These are phyloP conservation scores for Pelargonium exstipulatum DNA, from an alignment of 441 rosid genomes.

Conservation along the genomic window DNA sequence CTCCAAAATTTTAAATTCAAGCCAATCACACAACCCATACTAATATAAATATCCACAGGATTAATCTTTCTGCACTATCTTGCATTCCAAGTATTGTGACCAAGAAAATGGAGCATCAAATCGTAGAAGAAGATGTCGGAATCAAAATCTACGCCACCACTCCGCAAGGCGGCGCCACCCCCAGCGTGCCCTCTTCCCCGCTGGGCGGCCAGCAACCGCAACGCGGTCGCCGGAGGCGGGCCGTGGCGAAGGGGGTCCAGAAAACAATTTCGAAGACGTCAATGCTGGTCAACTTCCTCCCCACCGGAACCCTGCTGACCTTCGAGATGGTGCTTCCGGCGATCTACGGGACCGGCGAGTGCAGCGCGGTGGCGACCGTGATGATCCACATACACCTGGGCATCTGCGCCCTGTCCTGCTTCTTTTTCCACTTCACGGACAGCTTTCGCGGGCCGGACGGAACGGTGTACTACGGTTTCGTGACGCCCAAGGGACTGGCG, in stretches of 20 bases:
- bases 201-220: not conserved
- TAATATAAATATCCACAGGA: too few relatives aligned
- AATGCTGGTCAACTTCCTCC: conserved; percentile 28
- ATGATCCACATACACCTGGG: conserved; percentile 33
- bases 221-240: not conserved
- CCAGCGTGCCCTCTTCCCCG: not conserved
- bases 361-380: too few relatives aligned
- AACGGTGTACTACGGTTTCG: conserved; percentile 71
- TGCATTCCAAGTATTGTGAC: too few relatives aligned
- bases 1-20: too few relatives aligned
- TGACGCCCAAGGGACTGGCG: conserved; percentile 68
- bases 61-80: too few relatives aligned
- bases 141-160: not conserved
- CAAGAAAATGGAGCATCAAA: not conserved
- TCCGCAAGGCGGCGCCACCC: conserved; percentile 1
- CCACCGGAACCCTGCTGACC: conserved; percentile 26
- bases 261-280: conserved; percentile 21
- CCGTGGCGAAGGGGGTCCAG: not conserved
- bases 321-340: conserved; percentile 29
- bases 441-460: conserved; percentile 71
- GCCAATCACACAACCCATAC: too few relatives aligned
- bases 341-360: too few relatives aligned
- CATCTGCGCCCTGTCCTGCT: conserved; percentile 76
- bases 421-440: conserved; percentile 90
- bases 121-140: not conserved